Conservation (phyloP, 495 filamentous ascomycete species). For the Acidomyces sp. region DNA sequence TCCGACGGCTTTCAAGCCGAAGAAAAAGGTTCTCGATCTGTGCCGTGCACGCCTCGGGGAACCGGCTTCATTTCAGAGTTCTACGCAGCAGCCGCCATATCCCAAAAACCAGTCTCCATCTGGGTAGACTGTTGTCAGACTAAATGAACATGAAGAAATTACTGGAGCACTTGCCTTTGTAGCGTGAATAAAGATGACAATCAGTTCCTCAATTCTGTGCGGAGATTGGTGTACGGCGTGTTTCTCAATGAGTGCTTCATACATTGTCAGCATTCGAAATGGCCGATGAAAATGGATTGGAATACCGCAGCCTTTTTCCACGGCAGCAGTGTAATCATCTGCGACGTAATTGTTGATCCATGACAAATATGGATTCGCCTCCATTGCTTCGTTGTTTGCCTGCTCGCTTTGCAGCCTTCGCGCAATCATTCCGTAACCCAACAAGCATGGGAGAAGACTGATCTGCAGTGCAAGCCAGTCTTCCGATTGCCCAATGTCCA, state of each 20-base stretch:
- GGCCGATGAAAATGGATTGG: constrained; percentile 7
- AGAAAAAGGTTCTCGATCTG: no score
- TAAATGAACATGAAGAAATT: background rate
- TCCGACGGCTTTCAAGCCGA: no score
- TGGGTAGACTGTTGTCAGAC: constrained; percentile 25
- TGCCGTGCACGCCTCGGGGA: no score
- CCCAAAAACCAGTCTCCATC: constrained; percentile 84
- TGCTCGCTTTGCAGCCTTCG: constrained; percentile 45
- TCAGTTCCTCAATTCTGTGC: constrained; percentile 63
- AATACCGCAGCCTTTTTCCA: constrained; percentile 53
- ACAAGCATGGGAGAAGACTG: constrained; percentile 68
- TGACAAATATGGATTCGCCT: constrained; percentile 70
- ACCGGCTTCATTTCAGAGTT: no score
- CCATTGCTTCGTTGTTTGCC: constrained; percentile 26
- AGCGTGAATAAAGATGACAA: constrained; percentile 69
- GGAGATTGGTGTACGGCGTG: constrained; percentile 58
- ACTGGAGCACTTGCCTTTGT: constrained; percentile 45
- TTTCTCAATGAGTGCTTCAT: constrained; percentile 53
- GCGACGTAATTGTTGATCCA: constrained; percentile 83
- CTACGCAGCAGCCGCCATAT: constrained; percentile 44
- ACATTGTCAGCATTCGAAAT: constrained; percentile 21
- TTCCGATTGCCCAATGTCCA: constrained; percentile 76
- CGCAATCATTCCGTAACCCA: constrained; percentile 75
- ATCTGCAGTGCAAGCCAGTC: constrained; percentile 76
- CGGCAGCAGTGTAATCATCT: constrained; percentile 60